These are phyloP conservation scores for Yamadazyma phyllophila DNA, from an alignment of 805 yeast species.

Conservation along the genomic window DNA sequence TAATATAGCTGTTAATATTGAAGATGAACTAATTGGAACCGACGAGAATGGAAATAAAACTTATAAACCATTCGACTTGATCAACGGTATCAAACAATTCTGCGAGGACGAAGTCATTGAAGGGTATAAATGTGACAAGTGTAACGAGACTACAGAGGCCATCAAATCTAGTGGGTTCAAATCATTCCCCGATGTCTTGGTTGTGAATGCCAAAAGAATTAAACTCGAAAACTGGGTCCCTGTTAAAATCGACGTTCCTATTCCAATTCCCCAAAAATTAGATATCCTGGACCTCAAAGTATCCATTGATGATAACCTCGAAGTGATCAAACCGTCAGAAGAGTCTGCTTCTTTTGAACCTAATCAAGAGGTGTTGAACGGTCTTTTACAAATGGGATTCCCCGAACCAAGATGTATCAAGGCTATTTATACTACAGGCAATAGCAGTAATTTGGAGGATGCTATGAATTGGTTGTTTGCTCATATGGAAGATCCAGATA, in stretches of 20 bases:
- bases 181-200: constrained; percentile 67
- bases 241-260: constrained; percentile 71
- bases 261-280: constrained; percentile 47
- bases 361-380: constrained; percentile 50
- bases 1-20: constrained; percentile 59
- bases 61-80: constrained; percentile 50
- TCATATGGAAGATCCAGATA: constrained; percentile 81
- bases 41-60: constrained; percentile 43
- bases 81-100: constrained; percentile 46
- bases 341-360: constrained; percentile 43
- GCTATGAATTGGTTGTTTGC: constrained; percentile 91
- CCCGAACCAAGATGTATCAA: constrained; percentile 60
- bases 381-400: constrained; percentile 84
- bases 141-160: constrained; percentile 40
- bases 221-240: constrained; percentile 90
- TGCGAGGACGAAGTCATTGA: constrained; percentile 56
- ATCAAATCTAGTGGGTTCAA: constrained; percentile 47
- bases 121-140: constrained; percentile 56
- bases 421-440: constrained; percentile 74
- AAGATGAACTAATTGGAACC: constrained; percentile 34
- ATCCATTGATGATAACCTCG: constrained; percentile 34
- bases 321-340: constrained; percentile 4
- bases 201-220: constrained; percentile 76
- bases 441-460: constrained; percentile 50
- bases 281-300: constrained; percentile 40